A percentile compares a stretch with the other conserved stretches of the same genome.
phyloP scores from a whole-genome alignment of 1,139 yeast genomes.

The Entelexis paramagnoliae region DNA sequence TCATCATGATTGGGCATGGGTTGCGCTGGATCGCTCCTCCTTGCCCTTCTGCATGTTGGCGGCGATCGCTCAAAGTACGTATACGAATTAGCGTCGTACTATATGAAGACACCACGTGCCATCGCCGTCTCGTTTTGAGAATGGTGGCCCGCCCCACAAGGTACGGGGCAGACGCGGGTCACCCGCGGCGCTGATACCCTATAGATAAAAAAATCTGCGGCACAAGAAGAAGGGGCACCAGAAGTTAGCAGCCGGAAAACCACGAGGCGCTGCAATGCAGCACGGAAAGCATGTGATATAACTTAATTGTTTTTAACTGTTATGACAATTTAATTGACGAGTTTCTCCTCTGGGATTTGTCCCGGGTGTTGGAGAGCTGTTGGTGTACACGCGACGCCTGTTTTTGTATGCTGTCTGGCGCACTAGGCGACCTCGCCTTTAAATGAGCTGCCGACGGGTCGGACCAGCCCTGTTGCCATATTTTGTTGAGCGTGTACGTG shows the following conservation, averaged over 20 bases:
- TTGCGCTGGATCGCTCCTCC: background rate
- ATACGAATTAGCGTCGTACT: slow-evolving; percentile 2
- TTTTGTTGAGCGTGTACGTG: slow-evolving; percentile 19
- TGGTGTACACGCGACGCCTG: slow-evolving; percentile 15
- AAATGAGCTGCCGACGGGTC: slow-evolving; percentile 13
- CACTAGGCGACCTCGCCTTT: background rate
- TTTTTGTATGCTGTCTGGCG: slow-evolving; percentile 5
- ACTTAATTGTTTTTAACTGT: background rate
- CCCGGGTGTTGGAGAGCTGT: slow-evolving; percentile 5
- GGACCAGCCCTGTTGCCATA: slow-evolving; percentile 24
- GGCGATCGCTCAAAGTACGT: background rate
- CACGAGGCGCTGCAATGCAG: too few relatives aligned
- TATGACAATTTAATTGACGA: slow-evolving; percentile 4
- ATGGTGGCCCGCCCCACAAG: too few relatives aligned
- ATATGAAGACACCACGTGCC: background rate
- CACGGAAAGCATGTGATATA: too few relatives aligned
- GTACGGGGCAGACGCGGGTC: too few relatives aligned
- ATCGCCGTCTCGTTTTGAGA: background rate
- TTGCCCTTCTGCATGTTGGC: background rate
- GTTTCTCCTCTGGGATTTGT: background rate
- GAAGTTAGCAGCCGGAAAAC: too few relatives aligned
- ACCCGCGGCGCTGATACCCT: too few relatives aligned
- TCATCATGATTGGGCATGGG: background rate
- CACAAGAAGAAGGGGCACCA: too few relatives aligned
- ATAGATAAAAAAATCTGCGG: too few relatives aligned